These are phyloP conservation scores for Pseudonitzschia multiseries DNA, from an alignment of 108 stramenopile genomes.

Conservation along the genomic window DNA sequence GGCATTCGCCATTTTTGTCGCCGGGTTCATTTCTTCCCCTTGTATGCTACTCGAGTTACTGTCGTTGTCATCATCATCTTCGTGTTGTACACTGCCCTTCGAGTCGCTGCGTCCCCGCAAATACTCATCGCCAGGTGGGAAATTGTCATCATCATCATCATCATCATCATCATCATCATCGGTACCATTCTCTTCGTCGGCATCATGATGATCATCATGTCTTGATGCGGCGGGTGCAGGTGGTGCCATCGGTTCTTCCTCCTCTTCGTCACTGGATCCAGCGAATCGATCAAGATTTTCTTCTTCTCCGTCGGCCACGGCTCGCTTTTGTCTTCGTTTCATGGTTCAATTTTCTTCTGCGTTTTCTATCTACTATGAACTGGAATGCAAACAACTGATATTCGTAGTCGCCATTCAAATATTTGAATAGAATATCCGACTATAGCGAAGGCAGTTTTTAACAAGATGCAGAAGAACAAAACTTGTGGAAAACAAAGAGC, in stretches of 20 bases:
- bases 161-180: conserved; percentile 31
- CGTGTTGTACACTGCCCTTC: not conserved
- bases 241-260: conserved; percentile 28
- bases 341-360: not conserved
- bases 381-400: not conserved
- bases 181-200: conserved; percentile 33
- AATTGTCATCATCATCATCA: conserved; percentile 34
- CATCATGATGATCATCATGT: conserved; percentile 19
- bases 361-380: not conserved
- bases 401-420: not conserved
- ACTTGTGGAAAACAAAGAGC: too few relatives aligned
- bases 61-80: conserved; percentile 27
- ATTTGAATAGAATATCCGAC: too few relatives aligned
- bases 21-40: conserved; percentile 22
- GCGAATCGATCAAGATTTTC: conserved; percentile 78
- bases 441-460: too few relatives aligned
- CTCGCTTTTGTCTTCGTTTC: conserved; percentile 9
- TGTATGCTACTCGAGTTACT: conserved; percentile 32
- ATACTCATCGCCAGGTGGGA: not conserved
- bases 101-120: not conserved
- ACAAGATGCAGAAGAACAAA: too few relatives aligned
- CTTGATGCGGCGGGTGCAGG: conserved; percentile 18
- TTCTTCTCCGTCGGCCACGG: conserved; percentile 8
- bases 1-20: conserved; percentile 68
- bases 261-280: conserved; percentile 84